A percentile compares a stretch with the other conserved stretches of the same genome.
Evolutionary conservation across 169 alveolate species (phyloP).

Genomic region (Cryptosporidium canis): DNA sequence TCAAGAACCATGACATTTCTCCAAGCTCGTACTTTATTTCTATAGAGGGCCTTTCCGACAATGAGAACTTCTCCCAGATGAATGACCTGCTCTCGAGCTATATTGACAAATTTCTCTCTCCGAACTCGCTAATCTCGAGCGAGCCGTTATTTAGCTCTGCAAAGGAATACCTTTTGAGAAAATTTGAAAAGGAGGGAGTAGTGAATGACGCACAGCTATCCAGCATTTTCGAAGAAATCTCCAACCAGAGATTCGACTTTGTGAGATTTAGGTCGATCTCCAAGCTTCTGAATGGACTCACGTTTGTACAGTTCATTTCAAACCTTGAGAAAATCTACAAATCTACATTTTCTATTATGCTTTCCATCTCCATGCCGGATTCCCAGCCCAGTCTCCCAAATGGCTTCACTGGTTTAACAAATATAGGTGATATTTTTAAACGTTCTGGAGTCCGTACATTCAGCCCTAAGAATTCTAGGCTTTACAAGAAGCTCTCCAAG

Average conservation of each 20-base stretch:
- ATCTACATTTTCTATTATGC: background rate
- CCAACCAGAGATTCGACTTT: slow-evolving; percentile 3
- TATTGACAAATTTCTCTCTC: background rate
- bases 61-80: background rate
- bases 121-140: background rate
- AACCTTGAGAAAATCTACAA: background rate
- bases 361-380: background rate
- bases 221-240: slow-evolving; percentile 1
- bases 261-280: background rate
- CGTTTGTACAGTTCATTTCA: background rate
- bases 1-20: background rate
- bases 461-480: background rate
- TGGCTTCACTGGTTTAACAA: background rate
- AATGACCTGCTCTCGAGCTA: background rate
- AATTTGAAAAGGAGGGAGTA: background rate
- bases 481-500: background rate
- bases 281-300: background rate
- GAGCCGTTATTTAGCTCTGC: background rate
- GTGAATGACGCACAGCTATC: background rate
- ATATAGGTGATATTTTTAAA: background rate
- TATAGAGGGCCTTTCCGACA: background rate
- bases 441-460: background rate
- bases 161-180: background rate
- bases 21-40: background rate
- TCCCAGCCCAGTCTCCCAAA: background rate